Base-by-base conservation (phyloP, 192 early-diverging fungal species). In the Chytriomyces sp. region DNA sequence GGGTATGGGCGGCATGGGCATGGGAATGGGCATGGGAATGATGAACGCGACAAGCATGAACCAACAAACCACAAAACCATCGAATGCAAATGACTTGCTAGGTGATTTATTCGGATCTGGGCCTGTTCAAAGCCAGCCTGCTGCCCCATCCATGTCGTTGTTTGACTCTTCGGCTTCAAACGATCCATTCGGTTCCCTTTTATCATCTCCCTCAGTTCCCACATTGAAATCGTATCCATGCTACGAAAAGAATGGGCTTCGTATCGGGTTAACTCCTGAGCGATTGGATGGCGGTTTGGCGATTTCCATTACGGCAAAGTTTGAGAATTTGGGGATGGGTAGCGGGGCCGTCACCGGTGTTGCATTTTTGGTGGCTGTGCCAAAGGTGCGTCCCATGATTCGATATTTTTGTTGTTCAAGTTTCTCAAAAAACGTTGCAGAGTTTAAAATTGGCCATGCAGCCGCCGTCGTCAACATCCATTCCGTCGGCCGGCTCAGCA, bases 351-450 rank as follows among this genome's bases (percentile, higher is more conserved):
- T 96, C 47, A 83, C 82, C 20, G 89, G 89, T 24, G 67, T 98
- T 26, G 86, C 87, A 63, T 93, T 99, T 79, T 89, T 95, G 82
- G 96, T 96, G 11, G 98, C 98, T 0, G 97, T 99, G 13, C 96
- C 96, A 26, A 95, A 95, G 82, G 86, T 88, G 65, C 5, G 35
- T 24, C 9, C n/a, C 72, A 23, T 8, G 0, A 35, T 28, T 24
- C 45, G 5, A 57, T 24, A 61, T 80, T 45, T 62, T 60, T 63
- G 23, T 50, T 71, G 57, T 63, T 82, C 24, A 46, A 46, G 10
- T 10, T 16, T n/a, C 23, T 71, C 43, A n/a, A 9, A n/a, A 45
- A 45, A 46, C n/a, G 10, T 23, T 74, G 6, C 59, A 82, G 86
- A 92, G 91, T 53, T 91, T 97, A 70, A 91, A 93, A 82, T 85